phyloP scores from a whole-genome alignment of 1,284 basidiomycete genomes.

The Cutaneotrichosporon sp. region DNA sequence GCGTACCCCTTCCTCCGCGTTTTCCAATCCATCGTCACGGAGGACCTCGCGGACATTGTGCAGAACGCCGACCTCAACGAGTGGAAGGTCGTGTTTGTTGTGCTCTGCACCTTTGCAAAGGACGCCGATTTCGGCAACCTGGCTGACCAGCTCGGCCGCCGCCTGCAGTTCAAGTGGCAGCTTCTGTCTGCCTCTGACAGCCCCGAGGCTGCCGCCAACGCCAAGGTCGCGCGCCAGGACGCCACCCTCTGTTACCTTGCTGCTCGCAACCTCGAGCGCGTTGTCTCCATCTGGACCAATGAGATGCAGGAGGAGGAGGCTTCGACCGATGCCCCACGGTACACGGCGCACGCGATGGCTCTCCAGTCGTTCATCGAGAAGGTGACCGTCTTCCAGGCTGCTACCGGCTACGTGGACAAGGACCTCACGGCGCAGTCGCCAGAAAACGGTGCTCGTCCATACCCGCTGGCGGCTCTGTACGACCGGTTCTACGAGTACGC shows the following conservation, averaged over 20 bases:
- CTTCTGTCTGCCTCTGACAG: conserved; percentile 54
- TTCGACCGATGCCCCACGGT: conserved; percentile 53
- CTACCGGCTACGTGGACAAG: conserved; percentile 77
- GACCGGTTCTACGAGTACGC: conserved; percentile 96
- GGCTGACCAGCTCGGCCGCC: conserved; percentile 84
- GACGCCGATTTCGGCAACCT: conserved; percentile 78
- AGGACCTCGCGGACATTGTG: conserved; percentile 86
- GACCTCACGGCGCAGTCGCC: conserved; percentile 56
- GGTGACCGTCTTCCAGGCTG: conserved; percentile 86
- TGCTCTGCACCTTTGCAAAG: conserved; percentile 89
- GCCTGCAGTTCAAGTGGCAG: conserved; percentile 77
- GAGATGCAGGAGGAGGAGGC: conserved; percentile 85
- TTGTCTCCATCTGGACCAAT: conserved; percentile 88
- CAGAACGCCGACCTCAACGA: conserved; percentile 92
- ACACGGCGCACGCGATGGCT: conserved; percentile 80
- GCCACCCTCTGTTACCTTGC: conserved; percentile 90
- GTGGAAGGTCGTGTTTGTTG: conserved; percentile 97
- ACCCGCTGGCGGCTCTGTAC: conserved; percentile 80
- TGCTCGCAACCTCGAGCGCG: conserved; percentile 78
- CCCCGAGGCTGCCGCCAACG: conserved; percentile 49
- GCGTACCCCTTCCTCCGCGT: conserved; percentile 83
- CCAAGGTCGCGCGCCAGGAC: conserved; percentile 69
- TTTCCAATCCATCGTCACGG: conserved; percentile 90
- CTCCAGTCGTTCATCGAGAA: conserved; percentile 96
- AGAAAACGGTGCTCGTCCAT: conserved; percentile 59